A percentile compares a stretch with the other conserved stretches of the same genome.
Conservation (phyloP, 768 basidiomycete genomes). For the Pluteus cervinus region DNA sequence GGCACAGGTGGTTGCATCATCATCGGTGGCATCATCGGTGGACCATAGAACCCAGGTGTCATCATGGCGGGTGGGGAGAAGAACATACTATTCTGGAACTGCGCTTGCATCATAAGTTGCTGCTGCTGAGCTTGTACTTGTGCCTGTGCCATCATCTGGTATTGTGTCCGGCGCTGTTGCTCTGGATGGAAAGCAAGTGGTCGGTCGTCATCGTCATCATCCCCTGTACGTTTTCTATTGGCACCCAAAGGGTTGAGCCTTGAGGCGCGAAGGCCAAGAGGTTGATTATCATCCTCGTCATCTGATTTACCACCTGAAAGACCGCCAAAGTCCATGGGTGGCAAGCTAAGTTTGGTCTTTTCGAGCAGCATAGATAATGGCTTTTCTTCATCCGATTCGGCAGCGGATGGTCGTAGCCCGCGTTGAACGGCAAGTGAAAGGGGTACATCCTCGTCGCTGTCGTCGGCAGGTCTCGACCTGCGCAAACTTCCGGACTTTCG, state of each 20-base stretch:
- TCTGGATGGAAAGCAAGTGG: constrained; percentile 74
- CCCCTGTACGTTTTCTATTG: no score
- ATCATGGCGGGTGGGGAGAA: constrained; percentile 65
- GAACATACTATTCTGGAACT: constrained; percentile 70
- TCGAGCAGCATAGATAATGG: constrained; percentile 61
- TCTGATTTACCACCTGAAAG: constrained; percentile 26
- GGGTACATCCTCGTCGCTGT: constrained; percentile 82
- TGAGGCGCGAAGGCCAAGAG: constrained; percentile 66
- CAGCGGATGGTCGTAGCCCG: constrained; percentile 17
- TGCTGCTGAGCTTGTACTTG: constrained; percentile 56
- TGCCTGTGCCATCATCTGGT: constrained; percentile 47
- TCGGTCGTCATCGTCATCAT: constrained; percentile 59
- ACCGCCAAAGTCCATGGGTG: constrained; percentile 36
- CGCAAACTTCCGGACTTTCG: constrained; percentile 17
- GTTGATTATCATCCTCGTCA: constrained; percentile 65
- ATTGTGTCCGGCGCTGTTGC: constrained; percentile 71
- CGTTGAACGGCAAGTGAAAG: constrained; percentile 60
- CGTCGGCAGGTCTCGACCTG: constrained; percentile 35
- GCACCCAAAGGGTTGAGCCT: constrained; percentile 28
- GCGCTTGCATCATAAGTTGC: constrained; percentile 71
- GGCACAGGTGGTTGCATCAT: constrained; percentile 38
- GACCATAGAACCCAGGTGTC: constrained; percentile 59
- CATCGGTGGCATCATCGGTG: constrained; percentile 48
- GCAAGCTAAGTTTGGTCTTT: constrained; percentile 32
- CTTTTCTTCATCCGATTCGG: constrained; percentile 65